Percentiles rank a stretch among this genome's conserved stretches.
Evolutionary conservation across 2,329 filamentous ascomycete genomes (phyloP).

Genomic region (Ophiostoma piceae): DNA sequence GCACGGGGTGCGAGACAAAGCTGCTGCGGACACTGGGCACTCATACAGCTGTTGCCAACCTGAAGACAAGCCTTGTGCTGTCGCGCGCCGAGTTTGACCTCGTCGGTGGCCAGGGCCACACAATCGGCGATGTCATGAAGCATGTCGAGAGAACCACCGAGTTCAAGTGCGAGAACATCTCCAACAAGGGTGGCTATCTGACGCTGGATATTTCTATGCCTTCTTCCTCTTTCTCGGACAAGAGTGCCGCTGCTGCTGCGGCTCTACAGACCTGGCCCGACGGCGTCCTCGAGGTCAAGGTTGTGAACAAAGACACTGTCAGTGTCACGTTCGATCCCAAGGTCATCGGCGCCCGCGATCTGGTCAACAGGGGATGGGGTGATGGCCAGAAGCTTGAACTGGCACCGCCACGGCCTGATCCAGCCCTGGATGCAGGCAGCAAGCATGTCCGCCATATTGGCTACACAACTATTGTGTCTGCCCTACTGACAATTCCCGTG

Average conservation of each 20-base stretch:
- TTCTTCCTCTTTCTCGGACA: not conserved
- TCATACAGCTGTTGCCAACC: not conserved
- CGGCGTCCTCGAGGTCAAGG: not conserved
- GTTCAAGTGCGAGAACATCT: conserved; percentile 11
- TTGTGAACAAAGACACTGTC: not conserved
- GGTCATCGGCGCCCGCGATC: not conserved
- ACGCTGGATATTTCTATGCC: conserved; percentile 22
- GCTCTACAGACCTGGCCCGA: not conserved
- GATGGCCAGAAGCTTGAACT: not conserved
- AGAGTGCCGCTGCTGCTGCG: not conserved
- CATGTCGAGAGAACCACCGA: conserved; percentile 1
- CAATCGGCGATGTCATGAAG: not conserved
- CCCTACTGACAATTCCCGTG: not conserved
- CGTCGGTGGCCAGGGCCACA: not conserved
- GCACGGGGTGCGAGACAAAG: conserved; percentile 13
- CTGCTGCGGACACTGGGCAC: not conserved
- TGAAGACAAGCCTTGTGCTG: conserved; percentile 12
- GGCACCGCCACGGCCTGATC: not conserved
- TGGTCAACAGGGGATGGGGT: not conserved
- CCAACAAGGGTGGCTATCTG: not conserved
- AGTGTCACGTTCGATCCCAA: not conserved
- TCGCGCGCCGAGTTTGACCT: conserved; percentile 10
- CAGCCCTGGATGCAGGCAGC: not conserved
- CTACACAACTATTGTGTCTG: not conserved
- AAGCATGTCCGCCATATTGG: not conserved